Evolutionary conservation across 2,329 filamentous ascomycete species (phyloP).

Genomic region (Shiraia bambusicola): DNA sequence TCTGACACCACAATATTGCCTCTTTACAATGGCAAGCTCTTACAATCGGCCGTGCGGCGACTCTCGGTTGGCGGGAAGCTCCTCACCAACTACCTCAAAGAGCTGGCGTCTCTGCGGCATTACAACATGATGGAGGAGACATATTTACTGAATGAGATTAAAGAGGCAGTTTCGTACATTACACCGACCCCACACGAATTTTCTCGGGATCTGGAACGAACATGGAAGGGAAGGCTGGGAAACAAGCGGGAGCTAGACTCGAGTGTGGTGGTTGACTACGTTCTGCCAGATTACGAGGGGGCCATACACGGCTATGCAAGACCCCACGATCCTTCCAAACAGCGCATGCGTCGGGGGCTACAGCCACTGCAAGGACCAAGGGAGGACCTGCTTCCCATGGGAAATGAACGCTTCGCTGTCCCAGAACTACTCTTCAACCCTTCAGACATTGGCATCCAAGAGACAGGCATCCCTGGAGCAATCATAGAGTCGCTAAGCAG

Average conservation of each 20-base stretch:
- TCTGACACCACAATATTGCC: constrained; percentile 91
- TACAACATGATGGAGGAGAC: constrained; percentile 96
- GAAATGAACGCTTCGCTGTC: constrained; percentile 88
- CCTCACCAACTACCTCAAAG: constrained; percentile 88
- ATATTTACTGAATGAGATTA: constrained; percentile 93
- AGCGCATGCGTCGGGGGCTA: constrained; percentile 53
- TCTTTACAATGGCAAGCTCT: constrained; percentile 73
- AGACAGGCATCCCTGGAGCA: constrained; percentile 80
- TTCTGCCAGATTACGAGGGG: constrained; percentile 77
- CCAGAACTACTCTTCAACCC: constrained; percentile 90
- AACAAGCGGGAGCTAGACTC: constrained; percentile 57
- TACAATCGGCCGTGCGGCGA: constrained; percentile 79
- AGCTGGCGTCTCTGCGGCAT: constrained; percentile 84
- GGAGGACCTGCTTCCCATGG: constrained; percentile 82
- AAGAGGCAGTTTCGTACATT: constrained; percentile 85
- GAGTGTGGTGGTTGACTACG: constrained; percentile 80
- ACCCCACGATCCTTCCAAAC: constrained; percentile 72
- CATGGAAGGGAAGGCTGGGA: constrained; percentile 68
- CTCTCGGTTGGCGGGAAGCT: constrained; percentile 92
- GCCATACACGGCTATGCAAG: constrained; percentile 68
- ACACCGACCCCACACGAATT: constrained; percentile 65
- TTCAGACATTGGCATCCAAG: constrained; percentile 78
- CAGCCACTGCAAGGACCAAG: constrained; percentile 50
- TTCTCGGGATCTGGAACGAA: constrained; percentile 71
- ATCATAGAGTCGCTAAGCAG: constrained; percentile 74